These are phyloP conservation scores for Quercus parvula DNA, from an alignment of 306 rosid species.

Conservation along the genomic window DNA sequence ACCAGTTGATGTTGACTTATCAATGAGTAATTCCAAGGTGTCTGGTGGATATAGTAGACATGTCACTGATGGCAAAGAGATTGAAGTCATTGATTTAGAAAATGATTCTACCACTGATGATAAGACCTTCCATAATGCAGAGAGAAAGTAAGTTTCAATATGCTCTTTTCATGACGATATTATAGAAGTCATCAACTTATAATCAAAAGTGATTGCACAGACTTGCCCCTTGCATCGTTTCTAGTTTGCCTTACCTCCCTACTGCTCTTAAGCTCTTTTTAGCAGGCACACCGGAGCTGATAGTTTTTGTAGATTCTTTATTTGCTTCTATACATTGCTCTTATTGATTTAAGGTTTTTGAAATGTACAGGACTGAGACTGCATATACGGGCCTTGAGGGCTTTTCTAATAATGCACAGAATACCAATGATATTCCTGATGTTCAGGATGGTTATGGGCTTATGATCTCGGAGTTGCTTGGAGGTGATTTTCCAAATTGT, in stretches of 20 bases:
- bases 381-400: conserved; percentile 66
- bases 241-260: not conserved
- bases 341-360: conserved; percentile 24
- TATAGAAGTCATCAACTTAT: not conserved
- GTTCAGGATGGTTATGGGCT: conserved; percentile 93
- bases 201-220: conserved; percentile 16
- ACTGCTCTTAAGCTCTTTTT: not conserved
- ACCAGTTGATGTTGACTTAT: conserved; percentile 62
- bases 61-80: conserved; percentile 55
- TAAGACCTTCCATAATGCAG: conserved; percentile 46
- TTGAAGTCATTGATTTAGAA: conserved; percentile 94
- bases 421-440: conserved; percentile 62
- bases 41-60: conserved; percentile 49
- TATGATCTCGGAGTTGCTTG: conserved; percentile 88
- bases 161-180: conserved; percentile 12
- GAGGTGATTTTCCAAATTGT: conserved; percentile 72
- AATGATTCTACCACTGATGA: conserved; percentile 57
- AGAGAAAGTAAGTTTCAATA: conserved; percentile 57
- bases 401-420: conserved; percentile 58
- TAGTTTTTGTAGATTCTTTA: conserved; percentile 17
- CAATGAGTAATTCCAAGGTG: conserved; percentile 54
- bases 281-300: conserved; percentile 10
- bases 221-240: not conserved
- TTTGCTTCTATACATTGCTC: conserved; percentile 21
- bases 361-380: conserved; percentile 64